Percentiles rank a stretch among this genome's conserved stretches.
phyloP scores from a whole-genome alignment of 805 yeast species.

The Yarrowia hollandica region DNA sequence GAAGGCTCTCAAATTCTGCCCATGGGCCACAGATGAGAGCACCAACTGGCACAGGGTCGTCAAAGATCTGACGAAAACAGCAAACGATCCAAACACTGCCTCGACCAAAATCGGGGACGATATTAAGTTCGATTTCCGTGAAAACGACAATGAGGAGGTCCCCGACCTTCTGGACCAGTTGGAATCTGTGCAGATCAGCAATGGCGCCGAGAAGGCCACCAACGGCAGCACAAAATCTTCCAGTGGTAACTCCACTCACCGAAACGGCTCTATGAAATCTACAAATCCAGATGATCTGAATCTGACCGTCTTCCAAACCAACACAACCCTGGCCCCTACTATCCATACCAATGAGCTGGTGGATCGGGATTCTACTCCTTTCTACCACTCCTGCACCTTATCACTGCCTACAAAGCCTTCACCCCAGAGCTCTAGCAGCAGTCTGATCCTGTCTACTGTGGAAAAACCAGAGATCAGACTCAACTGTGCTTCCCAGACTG shows the following conservation, averaged over 20 bases:
- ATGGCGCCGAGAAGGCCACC: too few relatives aligned
- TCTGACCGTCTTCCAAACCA: neutral
- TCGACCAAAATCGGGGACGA: too few relatives aligned
- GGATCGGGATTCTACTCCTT: neutral
- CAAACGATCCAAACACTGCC: neutral
- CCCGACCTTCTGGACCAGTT: neutral
- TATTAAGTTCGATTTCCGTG: neutral
- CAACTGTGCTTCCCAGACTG: constrained; percentile 2
- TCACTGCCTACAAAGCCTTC: neutral
- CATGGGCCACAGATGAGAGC: neutral
- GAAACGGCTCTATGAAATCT: too few relatives aligned
- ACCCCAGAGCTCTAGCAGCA: neutral
- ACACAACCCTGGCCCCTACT: neutral
- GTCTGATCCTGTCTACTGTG: neutral
- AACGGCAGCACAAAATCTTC: too few relatives aligned
- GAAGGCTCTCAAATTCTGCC: neutral
- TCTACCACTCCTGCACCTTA: constrained; percentile 1
- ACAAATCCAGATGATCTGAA: too few relatives aligned
- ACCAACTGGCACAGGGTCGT: neutral
- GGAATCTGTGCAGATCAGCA: too few relatives aligned
- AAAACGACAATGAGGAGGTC: neutral
- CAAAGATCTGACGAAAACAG: neutral
- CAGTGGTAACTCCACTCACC: too few relatives aligned
- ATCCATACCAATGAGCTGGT: constrained; percentile 5
- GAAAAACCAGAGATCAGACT: neutral